Evolutionary conservation across 768 basidiomycete genomes (phyloP).

Genomic region (Podaxis sp.): DNA sequence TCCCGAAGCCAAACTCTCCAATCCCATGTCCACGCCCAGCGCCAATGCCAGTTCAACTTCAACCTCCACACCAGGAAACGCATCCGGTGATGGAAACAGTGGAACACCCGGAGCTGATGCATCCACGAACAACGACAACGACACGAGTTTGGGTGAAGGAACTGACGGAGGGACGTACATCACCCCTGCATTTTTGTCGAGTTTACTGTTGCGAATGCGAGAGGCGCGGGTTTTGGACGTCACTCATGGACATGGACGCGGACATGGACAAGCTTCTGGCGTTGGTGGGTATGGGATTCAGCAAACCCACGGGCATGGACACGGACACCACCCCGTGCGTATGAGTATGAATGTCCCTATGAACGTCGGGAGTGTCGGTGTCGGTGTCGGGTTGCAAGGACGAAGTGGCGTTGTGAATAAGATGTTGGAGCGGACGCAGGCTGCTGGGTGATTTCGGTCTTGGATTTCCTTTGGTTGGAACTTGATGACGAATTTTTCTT

Average conservation of each 20-base stretch:
- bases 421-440: slow-evolving; percentile 70
- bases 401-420: slow-evolving; percentile 52
- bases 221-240: slow-evolving; percentile 60
- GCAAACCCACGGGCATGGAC: slow-evolving; percentile 22
- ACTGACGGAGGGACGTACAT: slow-evolving; percentile 24
- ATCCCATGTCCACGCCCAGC: slow-evolving; percentile 14
- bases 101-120: too few relatives aligned
- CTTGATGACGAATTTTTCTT: too few relatives aligned
- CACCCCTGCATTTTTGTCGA: slow-evolving; percentile 58
- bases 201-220: slow-evolving; percentile 63
- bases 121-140: background rate
- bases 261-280: background rate
- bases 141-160: background rate
- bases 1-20: slow-evolving; percentile 31
- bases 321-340: slow-evolving; percentile 28
- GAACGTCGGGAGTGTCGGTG: background rate
- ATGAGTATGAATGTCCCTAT: background rate
- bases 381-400: background rate
- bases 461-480: too few relatives aligned
- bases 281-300: background rate
- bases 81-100: background rate
- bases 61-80: background rate
- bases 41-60: background rate
- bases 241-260: slow-evolving; percentile 8
- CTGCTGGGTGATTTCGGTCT: slow-evolving; percentile 28